A percentile compares a stretch with the other conserved stretches of the same genome.
phyloP scores from a whole-genome alignment of 2,329 filamentous ascomycete species.

The Talaromyces albobiverticillius region DNA sequence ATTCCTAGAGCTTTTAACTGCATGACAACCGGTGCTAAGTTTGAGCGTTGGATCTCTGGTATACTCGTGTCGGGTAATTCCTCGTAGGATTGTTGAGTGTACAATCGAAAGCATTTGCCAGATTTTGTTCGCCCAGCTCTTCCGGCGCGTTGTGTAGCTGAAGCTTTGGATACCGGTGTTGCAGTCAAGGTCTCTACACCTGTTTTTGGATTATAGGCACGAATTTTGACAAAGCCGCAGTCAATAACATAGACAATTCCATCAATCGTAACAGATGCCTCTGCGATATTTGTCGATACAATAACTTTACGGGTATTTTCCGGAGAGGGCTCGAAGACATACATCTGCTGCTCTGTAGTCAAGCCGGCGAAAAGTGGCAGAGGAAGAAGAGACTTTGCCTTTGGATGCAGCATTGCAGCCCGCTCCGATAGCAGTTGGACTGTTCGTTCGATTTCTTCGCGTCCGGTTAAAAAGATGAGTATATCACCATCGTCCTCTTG shows the following conservation, averaged over 20 bases:
- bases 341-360: conserved; percentile 88
- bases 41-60: conserved; percentile 89
- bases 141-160: conserved; percentile 86
- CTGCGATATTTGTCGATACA: conserved; percentile 91
- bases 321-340: conserved; percentile 81
- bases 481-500: conserved; percentile 82
- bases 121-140: conserved; percentile 84
- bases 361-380: conserved; percentile 87
- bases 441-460: conserved; percentile 84
- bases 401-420: conserved; percentile 59
- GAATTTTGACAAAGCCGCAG: conserved; percentile 84
- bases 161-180: conserved; percentile 81
- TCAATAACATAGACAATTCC: conserved; percentile 91
- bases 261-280: conserved; percentile 92
- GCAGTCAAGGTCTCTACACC: conserved; percentile 85
- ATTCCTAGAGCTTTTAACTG: conserved; percentile 94
- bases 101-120: conserved; percentile 92
- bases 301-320: conserved; percentile 86
- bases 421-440: conserved; percentile 77
- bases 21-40: conserved; percentile 81
- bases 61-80: conserved; percentile 68
- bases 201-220: conserved; percentile 77
- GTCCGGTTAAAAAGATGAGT: conserved; percentile 84
- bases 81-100: conserved; percentile 72
- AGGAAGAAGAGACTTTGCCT: conserved; percentile 60